Base-by-base conservation (phyloP, 176 grass and related monocot genomes). In the Zea mays region DNA sequence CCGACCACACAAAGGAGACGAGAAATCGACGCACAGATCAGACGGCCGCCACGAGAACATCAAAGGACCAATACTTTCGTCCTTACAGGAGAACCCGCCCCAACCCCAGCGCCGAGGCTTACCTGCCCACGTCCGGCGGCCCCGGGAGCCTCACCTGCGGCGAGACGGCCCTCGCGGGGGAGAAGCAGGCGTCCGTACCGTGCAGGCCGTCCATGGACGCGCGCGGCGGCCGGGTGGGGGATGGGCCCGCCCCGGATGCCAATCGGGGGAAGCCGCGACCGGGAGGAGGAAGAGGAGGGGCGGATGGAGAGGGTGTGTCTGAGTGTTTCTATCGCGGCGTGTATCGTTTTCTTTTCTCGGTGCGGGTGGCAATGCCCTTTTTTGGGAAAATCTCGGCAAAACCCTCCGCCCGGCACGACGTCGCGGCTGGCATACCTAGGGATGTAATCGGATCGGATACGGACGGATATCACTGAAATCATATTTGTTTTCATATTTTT, bases 151-250 rank as follows among this genome's bases (percentile, higher is more conserved):
- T 81, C 33, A 83, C 73, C 85, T 86, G 91, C 73, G 88, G 88
- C 71, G 91, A 88, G 45, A 86, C 75, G 67, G 71, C 62, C 84
- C 85, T 83, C 34, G 65, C 75, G 42, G 91, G 91, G 47, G 85
- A 93, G 91, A 88, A 88, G 75, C 85, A 88, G 7, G 69, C 87
- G 77, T 89, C 82, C 35, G 82, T 57, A 80, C 82, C 81, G 73
- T 90, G 83, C 64, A 90, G 78, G 33, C 85, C 85, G 72, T 90
- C 85, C 91, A 93, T 93, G 83, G n/a, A n/a, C n/a, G n/a, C n/a
- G n/a, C n/a, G 79, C 69, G 81, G 75, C 79, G 75, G 74, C 74
- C 36, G 42, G 62, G 51, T 59, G 74, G n/a, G n/a, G 58, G 20
- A 49, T 54, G 68, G 34, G 71, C 16, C 2, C 42, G 58, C 45